Percentiles rank a stretch among this genome's conserved stretches.
phyloP scores from a whole-genome alignment of 2,329 filamentous ascomycete genomes.

The Talaromyces pinophilus region DNA sequence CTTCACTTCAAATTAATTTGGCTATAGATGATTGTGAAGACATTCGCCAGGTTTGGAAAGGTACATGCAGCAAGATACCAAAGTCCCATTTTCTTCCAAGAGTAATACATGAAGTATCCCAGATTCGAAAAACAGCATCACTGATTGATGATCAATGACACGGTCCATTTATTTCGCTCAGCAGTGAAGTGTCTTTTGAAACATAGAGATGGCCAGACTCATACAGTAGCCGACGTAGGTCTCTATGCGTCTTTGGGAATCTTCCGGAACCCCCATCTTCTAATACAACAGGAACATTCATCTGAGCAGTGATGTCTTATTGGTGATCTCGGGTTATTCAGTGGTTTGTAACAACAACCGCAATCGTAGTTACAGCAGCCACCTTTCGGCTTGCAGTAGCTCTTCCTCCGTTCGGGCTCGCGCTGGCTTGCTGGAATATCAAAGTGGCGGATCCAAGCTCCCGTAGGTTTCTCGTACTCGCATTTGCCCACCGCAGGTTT shows the following conservation, averaged over 20 bases:
- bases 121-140: background rate
- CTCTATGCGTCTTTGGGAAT: background rate
- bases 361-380: slow-evolving; percentile 8
- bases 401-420: background rate
- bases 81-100: background rate
- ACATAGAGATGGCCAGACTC: background rate
- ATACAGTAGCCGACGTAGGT: background rate
- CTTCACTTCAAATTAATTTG: background rate
- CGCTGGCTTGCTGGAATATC: background rate
- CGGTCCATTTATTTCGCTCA: background rate
- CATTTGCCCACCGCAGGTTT: background rate
- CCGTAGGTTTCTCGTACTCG: background rate
- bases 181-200: background rate
- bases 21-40: background rate
- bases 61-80: background rate
- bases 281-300: slow-evolving; percentile 2
- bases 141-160: background rate
- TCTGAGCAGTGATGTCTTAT: background rate
- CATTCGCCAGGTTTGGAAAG: background rate
- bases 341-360: background rate
- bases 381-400: background rate
- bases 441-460: background rate
- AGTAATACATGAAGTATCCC: background rate
- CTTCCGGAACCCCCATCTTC: background rate
- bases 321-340: background rate